Evolutionary conservation across 2,329 filamentous ascomycete species (phyloP).

Genomic region (Diaporthe vaccinii): DNA sequence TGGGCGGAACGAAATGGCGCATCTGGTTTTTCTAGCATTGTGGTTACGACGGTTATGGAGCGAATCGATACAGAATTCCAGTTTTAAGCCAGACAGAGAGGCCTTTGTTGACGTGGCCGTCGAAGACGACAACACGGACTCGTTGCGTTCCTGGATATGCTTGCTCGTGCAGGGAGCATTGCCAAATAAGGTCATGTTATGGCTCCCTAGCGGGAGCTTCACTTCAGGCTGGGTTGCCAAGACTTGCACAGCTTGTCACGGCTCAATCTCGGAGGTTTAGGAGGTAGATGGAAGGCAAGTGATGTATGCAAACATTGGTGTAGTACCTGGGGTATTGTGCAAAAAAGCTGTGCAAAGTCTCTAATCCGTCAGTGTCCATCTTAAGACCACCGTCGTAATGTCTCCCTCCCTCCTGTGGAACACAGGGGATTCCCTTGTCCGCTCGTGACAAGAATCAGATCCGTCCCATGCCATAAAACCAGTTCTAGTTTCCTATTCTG

Average conservation of each 20-base stretch:
- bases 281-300: constrained; percentile 5
- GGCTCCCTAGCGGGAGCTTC: not conserved
- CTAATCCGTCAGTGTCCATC: constrained; percentile 3
- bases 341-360: constrained; percentile 35
- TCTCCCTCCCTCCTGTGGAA: not conserved
- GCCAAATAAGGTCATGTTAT: not conserved
- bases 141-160: not conserved
- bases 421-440: constrained; percentile 9
- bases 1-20: constrained; percentile 1
- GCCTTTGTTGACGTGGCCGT: not conserved
- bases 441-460: constrained; percentile 17
- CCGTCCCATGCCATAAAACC: constrained; percentile 1
- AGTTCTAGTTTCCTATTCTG: constrained; percentile 16
- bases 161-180: not conserved
- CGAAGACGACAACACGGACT: not conserved
- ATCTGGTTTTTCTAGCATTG: constrained; percentile 7
- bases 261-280: not conserved
- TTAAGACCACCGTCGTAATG: constrained; percentile 3
- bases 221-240: not conserved
- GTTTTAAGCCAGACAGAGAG: not conserved
- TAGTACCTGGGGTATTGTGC: constrained; percentile 40
- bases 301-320: constrained; percentile 39
- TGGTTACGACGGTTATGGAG: not conserved
- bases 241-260: not conserved
- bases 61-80: not conserved